Percentiles rank a stretch among this genome's conserved stretches.
These are phyloP conservation scores for Salix caprea DNA, from an alignment of 345 rosid genomes.

Conservation along the genomic window DNA sequence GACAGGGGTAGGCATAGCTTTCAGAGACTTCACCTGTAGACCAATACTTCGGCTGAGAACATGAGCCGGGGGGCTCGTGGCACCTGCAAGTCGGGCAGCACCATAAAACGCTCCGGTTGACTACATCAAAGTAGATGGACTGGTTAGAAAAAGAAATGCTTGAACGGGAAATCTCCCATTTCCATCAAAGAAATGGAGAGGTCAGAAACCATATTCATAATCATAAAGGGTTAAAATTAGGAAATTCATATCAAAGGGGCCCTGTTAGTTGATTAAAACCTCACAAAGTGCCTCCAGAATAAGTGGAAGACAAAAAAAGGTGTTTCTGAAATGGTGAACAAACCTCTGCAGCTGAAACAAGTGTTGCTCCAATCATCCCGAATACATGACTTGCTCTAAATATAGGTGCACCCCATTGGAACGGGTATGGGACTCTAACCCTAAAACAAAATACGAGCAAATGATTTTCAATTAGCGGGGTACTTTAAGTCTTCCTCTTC, in stretches of 20 bases:
- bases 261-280: neutral
- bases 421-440: constrained; percentile 88
- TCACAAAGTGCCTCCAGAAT: constrained; percentile 1
- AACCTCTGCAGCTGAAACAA: constrained; percentile 94
- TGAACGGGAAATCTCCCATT: constrained; percentile 1
- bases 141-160: neutral
- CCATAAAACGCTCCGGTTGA: constrained; percentile 78
- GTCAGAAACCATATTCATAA: neutral
- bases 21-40: constrained; percentile 53
- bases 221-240: neutral
- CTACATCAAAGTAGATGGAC: constrained; percentile 35
- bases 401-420: constrained; percentile 97
- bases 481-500: neutral
- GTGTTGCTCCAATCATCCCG: constrained; percentile 91
- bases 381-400: constrained; percentile 92
- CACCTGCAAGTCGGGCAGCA: constrained; percentile 87
- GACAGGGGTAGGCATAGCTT: neutral
- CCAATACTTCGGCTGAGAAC: constrained; percentile 85
- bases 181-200: neutral
- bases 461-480: neutral
- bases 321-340: neutral
- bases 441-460: constrained; percentile 32
- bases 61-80: constrained; percentile 94
- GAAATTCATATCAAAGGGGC: neutral
- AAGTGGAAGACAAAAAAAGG: neutral